Conservation (phyloP, 202 grass and related monocot species). For the Carex arenaria region DNA sequence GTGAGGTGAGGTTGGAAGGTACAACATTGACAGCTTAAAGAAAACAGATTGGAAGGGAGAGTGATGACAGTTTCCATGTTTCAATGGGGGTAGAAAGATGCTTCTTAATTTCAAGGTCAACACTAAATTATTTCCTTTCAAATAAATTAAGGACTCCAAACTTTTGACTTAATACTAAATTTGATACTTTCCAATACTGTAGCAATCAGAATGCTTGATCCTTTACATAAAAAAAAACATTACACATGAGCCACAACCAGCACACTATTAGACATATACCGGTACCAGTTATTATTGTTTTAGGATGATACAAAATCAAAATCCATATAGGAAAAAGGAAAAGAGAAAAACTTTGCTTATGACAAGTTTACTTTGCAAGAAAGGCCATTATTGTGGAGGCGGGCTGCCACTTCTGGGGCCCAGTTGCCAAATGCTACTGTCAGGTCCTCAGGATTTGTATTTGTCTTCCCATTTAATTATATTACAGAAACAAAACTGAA, state of each 20-base stretch:
- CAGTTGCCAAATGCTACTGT: constrained; percentile 79
- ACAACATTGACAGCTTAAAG: too few relatives aligned
- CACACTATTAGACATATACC: neutral
- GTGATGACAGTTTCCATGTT: too few relatives aligned
- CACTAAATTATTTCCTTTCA: too few relatives aligned
- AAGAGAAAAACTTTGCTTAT: neutral
- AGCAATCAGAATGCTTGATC: neutral
- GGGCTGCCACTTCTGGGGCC: constrained; percentile 56
- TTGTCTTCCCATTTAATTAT: constrained; percentile 53
- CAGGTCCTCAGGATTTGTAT: constrained; percentile 77
- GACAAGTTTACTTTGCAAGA: constrained; percentile 58
- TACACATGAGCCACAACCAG: neutral
- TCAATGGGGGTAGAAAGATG: too few relatives aligned
- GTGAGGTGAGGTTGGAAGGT: too few relatives aligned
- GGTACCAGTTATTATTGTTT: neutral
- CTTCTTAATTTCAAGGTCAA: too few relatives aligned
- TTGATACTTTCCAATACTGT: neutral
- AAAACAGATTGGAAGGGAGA: too few relatives aligned
- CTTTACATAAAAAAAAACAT: neutral
- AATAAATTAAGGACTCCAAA: too few relatives aligned
- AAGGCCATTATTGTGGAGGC: constrained; percentile 62
- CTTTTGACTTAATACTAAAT: neutral
- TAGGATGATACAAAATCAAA: neutral
- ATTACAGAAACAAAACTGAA: too few relatives aligned
- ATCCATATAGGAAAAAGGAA: neutral